These are phyloP conservation scores for Teunomyces gatunensis DNA, from an alignment of 805 yeast species.

Conservation along the genomic window DNA sequence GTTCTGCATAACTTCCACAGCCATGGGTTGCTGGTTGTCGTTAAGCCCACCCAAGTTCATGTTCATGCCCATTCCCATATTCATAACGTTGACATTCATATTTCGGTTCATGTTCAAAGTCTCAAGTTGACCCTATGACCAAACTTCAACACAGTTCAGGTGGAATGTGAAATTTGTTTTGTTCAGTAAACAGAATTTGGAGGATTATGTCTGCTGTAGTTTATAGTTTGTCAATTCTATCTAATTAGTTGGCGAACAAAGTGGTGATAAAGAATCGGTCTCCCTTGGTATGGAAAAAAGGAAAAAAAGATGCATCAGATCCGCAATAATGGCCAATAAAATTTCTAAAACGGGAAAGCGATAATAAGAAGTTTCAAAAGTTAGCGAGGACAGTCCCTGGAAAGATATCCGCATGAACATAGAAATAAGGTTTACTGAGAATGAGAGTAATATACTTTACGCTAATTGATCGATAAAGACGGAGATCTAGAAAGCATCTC, in stretches of 20 bases:
- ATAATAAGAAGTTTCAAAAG: background rate
- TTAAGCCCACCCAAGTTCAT: conserved; percentile 6
- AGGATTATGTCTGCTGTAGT: background rate
- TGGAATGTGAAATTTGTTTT: background rate
- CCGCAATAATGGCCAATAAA: conserved; percentile 3
- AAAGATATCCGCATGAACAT: background rate
- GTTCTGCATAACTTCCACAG: conserved; percentile 9
- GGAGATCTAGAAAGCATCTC: background rate
- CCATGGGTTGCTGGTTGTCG: conserved; percentile 9
- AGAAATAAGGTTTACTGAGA: background rate
- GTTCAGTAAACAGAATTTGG: background rate
- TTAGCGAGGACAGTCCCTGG: background rate
- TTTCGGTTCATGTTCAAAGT: conserved; percentile 8
- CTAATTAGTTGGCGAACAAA: background rate
- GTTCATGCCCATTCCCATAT: conserved; percentile 10
- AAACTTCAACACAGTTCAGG: conserved; percentile 2
- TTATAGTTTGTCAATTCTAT: conserved; percentile 1
- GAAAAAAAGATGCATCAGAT: conserved; percentile 2
- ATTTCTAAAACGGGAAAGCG: conserved; percentile 1
- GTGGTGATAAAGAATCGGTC: conserved; percentile 1
- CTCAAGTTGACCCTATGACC: background rate
- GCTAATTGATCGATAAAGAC: background rate
- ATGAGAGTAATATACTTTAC: background rate
- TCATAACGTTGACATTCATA: conserved; percentile 9
- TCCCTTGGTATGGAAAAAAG: conserved; percentile 2